Base-by-base conservation (phyloP, 1,139 yeast genomes). In the Lipomyces yarrowii region DNA sequence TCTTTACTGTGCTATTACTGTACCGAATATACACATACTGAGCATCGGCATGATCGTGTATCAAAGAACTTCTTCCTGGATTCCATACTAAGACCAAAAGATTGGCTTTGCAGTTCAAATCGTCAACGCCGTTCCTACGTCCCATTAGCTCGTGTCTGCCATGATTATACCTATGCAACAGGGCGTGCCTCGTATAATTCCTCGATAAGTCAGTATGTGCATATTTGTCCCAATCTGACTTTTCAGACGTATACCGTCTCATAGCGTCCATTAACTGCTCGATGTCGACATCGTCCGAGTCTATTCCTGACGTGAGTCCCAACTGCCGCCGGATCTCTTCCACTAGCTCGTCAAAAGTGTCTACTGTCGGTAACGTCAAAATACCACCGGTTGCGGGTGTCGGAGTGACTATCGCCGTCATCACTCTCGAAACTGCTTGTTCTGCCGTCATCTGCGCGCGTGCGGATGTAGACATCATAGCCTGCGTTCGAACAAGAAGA, bases 1-100 rank as follows among this genome's bases (percentile, higher is more conserved):
- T 15, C 21, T 42, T 18, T 42, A n/a, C 7, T 7, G 48, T 7
- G 48, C 8, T n/a, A 42, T 18, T 42, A 18, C 10, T 35, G 39
- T 37, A 15, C 7, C 42, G 21, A 42, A 42, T 8, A 4, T 18
- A 4, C n/a, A 85, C 83, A 72, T 88, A 86, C 75, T 89, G 93
- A 21, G 93, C 92, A 67, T 86, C 83, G 42, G 93, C 91, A 72
- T 89, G 94, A 76, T 88, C 92, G 74, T 89, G 94, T 69, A 89
- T 86, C 60, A 87, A 83, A 55, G 90, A 86, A 32, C 87, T 81
- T 73, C 82, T 81, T n/a, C 86, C 86, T 0, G 92, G 92, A 64
- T 84, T 83, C 94, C 94, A 89, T 37, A 88, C 91, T 63, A 89
- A 77, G 18, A 89, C 78, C 60, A 89, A 80, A 69, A 89, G 78